A percentile compares a stretch with the other conserved stretches of the same genome.
Evolutionary conservation across 2,329 filamentous ascomycete species (phyloP).

Genomic region (Mycocentrospora acerina): DNA sequence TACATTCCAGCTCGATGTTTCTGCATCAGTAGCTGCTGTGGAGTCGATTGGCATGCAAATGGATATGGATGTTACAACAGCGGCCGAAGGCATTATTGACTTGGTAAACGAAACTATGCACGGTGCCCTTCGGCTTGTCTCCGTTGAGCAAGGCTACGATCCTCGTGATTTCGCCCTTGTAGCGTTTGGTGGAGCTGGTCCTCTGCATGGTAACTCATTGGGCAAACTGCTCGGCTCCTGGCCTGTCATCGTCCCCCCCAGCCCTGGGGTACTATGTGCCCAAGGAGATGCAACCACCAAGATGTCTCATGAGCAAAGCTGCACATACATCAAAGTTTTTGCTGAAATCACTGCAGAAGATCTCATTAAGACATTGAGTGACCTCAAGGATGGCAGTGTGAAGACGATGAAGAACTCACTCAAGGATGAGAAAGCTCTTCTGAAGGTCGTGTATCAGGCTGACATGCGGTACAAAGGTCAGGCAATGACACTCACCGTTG

Average conservation of each 20-base stretch:
- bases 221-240: slow-evolving; percentile 53
- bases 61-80: slow-evolving; percentile 45
- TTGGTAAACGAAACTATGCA: slow-evolving; percentile 56
- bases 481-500: slow-evolving; percentile 37
- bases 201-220: slow-evolving; percentile 54
- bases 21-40: slow-evolving; percentile 46
- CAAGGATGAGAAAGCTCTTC: slow-evolving; percentile 27
- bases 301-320: slow-evolving; percentile 50
- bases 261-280: slow-evolving; percentile 53
- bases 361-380: slow-evolving; percentile 34
- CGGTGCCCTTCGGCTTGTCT: slow-evolving; percentile 53
- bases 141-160: slow-evolving; percentile 55
- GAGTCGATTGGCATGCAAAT: slow-evolving; percentile 50
- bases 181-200: slow-evolving; percentile 54
- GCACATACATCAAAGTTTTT: slow-evolving; percentile 49
- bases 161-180: slow-evolving; percentile 55
- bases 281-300: slow-evolving; percentile 54
- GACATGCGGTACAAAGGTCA: slow-evolving; percentile 55
- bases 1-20: slow-evolving; percentile 48
- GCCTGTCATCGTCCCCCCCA: slow-evolving; percentile 56
- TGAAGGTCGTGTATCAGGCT: slow-evolving; percentile 44
- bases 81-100: slow-evolving; percentile 53
- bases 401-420: slow-evolving; percentile 44
- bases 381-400: slow-evolving; percentile 42
- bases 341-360: slow-evolving; percentile 40